Percentiles rank a stretch among this genome's conserved stretches.
Evolutionary conservation across 2,329 filamentous ascomycete species (phyloP).

Genomic region (Monilinia polystroma): DNA sequence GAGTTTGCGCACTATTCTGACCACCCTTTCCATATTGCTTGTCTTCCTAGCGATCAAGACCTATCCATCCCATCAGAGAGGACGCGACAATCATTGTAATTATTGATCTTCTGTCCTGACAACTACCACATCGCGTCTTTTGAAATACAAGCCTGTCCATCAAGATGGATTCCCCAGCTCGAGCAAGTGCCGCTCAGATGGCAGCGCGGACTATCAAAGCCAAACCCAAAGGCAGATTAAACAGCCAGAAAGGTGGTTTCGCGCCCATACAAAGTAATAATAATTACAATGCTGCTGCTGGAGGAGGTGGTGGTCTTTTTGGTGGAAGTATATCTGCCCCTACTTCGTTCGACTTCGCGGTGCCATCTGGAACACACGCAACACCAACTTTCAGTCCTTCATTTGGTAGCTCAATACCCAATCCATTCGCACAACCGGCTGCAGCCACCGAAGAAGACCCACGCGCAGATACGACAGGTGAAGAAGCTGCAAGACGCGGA

Average conservation of each 20-base stretch:
- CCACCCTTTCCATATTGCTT: not conserved
- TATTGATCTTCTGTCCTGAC: constrained; percentile 12
- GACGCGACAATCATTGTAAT: constrained; percentile 14
- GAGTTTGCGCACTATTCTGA: not conserved
- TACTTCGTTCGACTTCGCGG: constrained; percentile 36
- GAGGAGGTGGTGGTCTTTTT: constrained; percentile 34
- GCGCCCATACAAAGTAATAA: constrained; percentile 19
- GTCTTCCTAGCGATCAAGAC: not conserved
- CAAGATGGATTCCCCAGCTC: constrained; percentile 33
- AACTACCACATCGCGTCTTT: constrained; percentile 10
- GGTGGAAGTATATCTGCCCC: constrained; percentile 35
- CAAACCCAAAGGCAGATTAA: constrained; percentile 26
- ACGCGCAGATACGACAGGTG: constrained; percentile 25
- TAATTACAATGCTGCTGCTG: not conserved
- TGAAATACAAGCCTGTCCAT: not conserved
- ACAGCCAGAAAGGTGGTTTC: constrained; percentile 11
- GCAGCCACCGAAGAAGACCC: constrained; percentile 24
- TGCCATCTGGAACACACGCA: constrained; percentile 25
- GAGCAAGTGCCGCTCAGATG: constrained; percentile 40
- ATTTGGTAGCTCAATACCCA: constrained; percentile 23
- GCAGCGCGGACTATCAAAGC: constrained; percentile 38
- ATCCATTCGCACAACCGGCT: constrained; percentile 18
- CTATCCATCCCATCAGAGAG: constrained; percentile 6
- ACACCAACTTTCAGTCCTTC: constrained; percentile 24
- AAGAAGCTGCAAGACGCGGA: constrained; percentile 19